Percentiles rank a stretch among this genome's conserved stretches.
These are phyloP conservation scores for Eucalyptus sp. DNA, from an alignment of 345 rosid genomes.

Conservation along the genomic window DNA sequence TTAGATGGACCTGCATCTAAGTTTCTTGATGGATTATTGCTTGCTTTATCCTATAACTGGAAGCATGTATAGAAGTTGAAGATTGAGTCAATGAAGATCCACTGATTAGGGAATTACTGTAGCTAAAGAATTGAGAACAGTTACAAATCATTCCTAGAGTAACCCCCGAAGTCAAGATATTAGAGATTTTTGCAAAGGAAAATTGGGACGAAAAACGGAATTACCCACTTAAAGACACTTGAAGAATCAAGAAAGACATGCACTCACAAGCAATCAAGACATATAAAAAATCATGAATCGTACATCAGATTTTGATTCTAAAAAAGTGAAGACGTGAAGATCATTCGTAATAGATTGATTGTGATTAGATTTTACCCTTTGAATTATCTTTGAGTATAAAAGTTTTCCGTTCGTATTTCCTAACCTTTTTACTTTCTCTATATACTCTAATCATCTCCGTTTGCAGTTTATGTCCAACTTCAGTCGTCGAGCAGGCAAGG, in stretches of 20 bases:
- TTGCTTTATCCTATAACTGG: background rate
- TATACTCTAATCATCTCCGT: background rate
- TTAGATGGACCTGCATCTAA: background rate
- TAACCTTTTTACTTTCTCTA: background rate
- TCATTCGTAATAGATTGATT: background rate
- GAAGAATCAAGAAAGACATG: background rate
- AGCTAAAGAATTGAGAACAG: background rate
- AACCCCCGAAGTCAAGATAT: background rate
- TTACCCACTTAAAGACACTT: background rate
- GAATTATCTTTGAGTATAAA: background rate
- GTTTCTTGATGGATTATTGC: background rate
- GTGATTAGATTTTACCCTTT: background rate
- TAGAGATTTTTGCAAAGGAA: background rate
- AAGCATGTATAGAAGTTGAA: background rate
- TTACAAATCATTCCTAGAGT: background rate
- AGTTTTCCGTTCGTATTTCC: rapidly evolving
- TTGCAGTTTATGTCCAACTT: background rate
- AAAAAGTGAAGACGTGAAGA: background rate
- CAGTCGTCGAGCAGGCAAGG: background rate
- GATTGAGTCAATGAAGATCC: background rate
- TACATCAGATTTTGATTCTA: background rate
- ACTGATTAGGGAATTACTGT: background rate
- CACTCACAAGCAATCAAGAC: background rate
- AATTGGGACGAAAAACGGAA: background rate
- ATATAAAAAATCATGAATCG: background rate